Evolutionary conservation across 2,329 filamentous ascomycete species (phyloP).

Genomic region (Amauroascus verrucosus): DNA sequence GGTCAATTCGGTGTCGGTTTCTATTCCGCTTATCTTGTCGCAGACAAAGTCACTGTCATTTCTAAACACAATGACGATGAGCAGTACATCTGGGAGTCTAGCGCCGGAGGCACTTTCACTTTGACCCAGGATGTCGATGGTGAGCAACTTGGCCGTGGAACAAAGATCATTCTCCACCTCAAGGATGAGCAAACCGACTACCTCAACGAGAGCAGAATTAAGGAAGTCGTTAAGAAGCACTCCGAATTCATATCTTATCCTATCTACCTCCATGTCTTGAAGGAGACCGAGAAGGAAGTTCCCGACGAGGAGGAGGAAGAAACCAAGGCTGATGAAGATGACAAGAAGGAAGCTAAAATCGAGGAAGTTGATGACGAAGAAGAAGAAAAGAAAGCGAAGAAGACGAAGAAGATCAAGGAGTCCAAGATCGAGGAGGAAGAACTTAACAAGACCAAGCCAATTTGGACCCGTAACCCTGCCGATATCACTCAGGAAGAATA

Average conservation of each 20-base stretch:
- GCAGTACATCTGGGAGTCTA: constrained; percentile 99
- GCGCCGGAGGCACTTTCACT: constrained; percentile 93
- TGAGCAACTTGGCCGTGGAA: constrained; percentile 82
- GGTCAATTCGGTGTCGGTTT: constrained; percentile 99
- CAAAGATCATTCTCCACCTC: constrained; percentile 95
- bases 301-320: constrained; percentile 82
- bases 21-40: constrained; percentile 99
- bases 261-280: constrained; percentile 98
- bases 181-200: constrained; percentile 99
- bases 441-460: constrained; percentile 99
- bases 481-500: constrained; percentile 97
- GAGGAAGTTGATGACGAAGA: constrained; percentile 85
- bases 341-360: constrained; percentile 89
- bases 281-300: constrained; percentile 98
- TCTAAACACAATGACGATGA: constrained; percentile 99
- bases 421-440: constrained; percentile 98
- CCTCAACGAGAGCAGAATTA: constrained; percentile 97
- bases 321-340: constrained; percentile 52
- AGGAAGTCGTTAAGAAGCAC: constrained; percentile 99
- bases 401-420: constrained; percentile 99
- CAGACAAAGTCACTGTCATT: constrained; percentile 87
- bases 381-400: constrained; percentile 77
- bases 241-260: constrained; percentile 99
- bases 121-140: constrained; percentile 84
- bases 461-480: constrained; percentile 96